Percentiles rank a stretch among this genome's conserved stretches.
Evolutionary conservation across 371 early-diverging fungal species (phyloP).

Genomic region (Chytridiales sp.): DNA sequence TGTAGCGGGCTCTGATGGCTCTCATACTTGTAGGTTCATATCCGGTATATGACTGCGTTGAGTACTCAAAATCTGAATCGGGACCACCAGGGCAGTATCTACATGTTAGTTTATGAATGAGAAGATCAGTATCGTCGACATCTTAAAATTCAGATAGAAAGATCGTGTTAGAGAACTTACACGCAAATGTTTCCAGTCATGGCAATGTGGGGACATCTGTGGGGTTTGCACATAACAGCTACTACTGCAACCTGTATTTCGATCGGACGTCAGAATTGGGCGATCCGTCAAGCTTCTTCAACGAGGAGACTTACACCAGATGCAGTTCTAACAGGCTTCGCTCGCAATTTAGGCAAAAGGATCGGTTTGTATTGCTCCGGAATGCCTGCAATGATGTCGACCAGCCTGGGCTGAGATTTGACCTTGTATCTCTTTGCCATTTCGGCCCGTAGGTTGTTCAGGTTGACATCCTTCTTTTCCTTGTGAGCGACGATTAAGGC

Average conservation of each 20-base stretch:
- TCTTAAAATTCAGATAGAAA: neutral
- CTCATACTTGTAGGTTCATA: slow-evolving; percentile 99
- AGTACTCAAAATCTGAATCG: slow-evolving; percentile 99
- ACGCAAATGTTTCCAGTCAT: slow-evolving; percentile 99
- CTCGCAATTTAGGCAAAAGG: slow-evolving; percentile 87
- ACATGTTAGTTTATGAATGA: neutral
- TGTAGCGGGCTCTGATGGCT: slow-evolving; percentile 98
- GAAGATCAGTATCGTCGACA: neutral
- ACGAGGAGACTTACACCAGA: slow-evolving; percentile 78
- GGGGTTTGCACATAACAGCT: slow-evolving; percentile 99
- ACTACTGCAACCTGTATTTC: slow-evolving; percentile 91
- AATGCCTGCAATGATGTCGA: slow-evolving; percentile 99
- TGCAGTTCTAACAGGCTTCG: slow-evolving; percentile 99
- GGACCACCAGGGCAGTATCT: slow-evolving; percentile 99
- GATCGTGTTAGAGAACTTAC: slow-evolving; percentile 44
- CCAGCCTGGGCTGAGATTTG: slow-evolving; percentile 88
- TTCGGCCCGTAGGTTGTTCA: slow-evolving; percentile 81
- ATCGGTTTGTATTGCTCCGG: slow-evolving; percentile 89
- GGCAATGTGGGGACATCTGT: slow-evolving; percentile 99
- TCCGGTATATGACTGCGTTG: slow-evolving; percentile 99
- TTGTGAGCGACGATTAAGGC: slow-evolving; percentile 74
- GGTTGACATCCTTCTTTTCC: slow-evolving; percentile 70
- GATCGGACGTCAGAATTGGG: neutral
- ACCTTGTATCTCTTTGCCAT: slow-evolving; percentile 78
- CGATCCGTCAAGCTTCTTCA: neutral